phyloP scores from a whole-genome alignment of 768 basidiomycete species.

The Termitomyces sp. region DNA sequence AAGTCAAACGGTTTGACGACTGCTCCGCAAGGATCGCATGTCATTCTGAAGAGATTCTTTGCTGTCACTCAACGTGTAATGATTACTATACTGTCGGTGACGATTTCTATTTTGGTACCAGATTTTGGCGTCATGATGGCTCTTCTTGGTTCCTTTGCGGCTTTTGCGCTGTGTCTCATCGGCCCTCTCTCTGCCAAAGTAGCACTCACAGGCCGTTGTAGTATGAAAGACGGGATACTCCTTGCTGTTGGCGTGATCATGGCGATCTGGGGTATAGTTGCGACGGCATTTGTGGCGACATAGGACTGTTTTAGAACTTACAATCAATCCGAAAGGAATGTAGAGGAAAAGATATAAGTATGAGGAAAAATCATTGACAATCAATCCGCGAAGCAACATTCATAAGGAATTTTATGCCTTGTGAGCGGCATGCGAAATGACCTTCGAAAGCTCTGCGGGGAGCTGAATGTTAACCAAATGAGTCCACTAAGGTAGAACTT shows the following conservation, averaged over 20 bases:
- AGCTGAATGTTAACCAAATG: conserved; percentile 2
- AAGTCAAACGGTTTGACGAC: conserved; percentile 28
- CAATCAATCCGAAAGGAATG: neutral
- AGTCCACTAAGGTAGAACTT: conserved; percentile 25
- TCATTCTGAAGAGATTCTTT: conserved; percentile 33
- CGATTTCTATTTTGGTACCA: conserved; percentile 70
- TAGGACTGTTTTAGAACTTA: neutral
- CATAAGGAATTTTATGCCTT: conserved; percentile 35
- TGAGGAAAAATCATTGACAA: neutral
- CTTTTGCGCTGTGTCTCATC: conserved; percentile 70
- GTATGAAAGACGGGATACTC: conserved; percentile 46
- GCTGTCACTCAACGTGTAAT: conserved; percentile 49
- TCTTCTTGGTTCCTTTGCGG: conserved; percentile 86
- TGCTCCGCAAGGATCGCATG: conserved; percentile 18
- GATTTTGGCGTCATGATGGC: conserved; percentile 84
- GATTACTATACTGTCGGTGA: conserved; percentile 55
- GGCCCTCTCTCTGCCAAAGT: conserved; percentile 73
- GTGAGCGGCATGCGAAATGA: conserved; percentile 63
- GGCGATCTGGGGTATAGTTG: conserved; percentile 74
- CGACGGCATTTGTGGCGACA: conserved; percentile 51
- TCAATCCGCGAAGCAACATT: neutral
- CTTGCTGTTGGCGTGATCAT: conserved; percentile 51
- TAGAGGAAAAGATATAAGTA: neutral
- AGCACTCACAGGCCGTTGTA: conserved; percentile 43
- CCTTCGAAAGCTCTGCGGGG: conserved; percentile 61